Conservation (phyloP, 306 rosid species). For the Inga oerstediana region DNA sequence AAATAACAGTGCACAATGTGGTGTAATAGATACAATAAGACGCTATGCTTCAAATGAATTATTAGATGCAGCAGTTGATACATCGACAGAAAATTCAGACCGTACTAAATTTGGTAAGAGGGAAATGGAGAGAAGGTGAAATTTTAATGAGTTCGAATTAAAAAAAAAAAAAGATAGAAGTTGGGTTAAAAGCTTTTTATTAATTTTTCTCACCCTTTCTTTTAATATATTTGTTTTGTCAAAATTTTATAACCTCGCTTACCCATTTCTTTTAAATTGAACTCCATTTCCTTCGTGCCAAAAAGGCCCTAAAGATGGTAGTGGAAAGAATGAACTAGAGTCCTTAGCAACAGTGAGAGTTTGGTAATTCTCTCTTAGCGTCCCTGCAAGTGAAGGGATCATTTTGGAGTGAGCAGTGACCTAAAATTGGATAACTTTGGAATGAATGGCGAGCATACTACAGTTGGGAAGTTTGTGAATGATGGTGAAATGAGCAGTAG, state of each 20-base stretch:
- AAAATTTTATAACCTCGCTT: too few species aligned
- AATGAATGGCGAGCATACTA: slow-evolving; percentile 32
- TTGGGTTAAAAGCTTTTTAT: too few species aligned
- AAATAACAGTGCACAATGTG: slow-evolving; percentile 55
- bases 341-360: slow-evolving; percentile 57
- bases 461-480: slow-evolving; percentile 41
- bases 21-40: slow-evolving; percentile 61
- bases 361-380: slow-evolving; percentile 14
- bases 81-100: slow-evolving; percentile 67
- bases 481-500: slow-evolving; percentile 47
- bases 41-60: slow-evolving; percentile 59
- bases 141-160: too few species aligned
- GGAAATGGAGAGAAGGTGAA: too few species aligned
- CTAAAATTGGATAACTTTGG: slow-evolving; percentile 36
- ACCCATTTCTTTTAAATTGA: too few species aligned
- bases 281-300: too few species aligned
- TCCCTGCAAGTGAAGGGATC: slow-evolving; percentile 59
- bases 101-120: slow-evolving; percentile 14
- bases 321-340: slow-evolving; percentile 65
- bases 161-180: too few species aligned
- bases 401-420: slow-evolving; percentile 38
- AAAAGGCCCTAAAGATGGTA: slow-evolving; percentile 38
- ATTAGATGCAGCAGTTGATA: slow-evolving; percentile 60
- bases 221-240: too few species aligned
- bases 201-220: too few species aligned